Conservation (phyloP, 2,329 filamentous ascomycete species). For the Trichoderma sp. region DNA sequence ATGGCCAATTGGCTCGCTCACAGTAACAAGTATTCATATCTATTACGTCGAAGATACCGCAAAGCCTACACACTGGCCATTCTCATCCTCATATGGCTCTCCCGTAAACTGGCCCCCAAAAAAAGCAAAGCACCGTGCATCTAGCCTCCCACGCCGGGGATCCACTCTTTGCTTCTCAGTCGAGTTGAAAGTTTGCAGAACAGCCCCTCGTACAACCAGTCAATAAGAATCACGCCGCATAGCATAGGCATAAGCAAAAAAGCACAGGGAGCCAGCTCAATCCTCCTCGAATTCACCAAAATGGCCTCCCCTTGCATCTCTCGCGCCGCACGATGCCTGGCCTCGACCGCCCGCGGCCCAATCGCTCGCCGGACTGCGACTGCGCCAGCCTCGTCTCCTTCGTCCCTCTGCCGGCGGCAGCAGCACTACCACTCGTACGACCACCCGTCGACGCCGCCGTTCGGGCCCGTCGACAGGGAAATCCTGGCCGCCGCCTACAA, state of each 20-base stretch:
- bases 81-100: background rate
- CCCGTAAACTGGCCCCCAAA: background rate
- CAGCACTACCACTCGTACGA: conserved; percentile 70
- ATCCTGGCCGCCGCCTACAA: conserved; percentile 80
- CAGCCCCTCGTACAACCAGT: conserved; percentile 1
- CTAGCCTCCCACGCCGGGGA: background rate
- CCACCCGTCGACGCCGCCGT: conserved; percentile 60
- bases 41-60: background rate
- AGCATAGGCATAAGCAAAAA: background rate
- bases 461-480: conserved; percentile 65
- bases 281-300: background rate
- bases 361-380: background rate
- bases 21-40: background rate
- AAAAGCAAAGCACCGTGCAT: background rate
- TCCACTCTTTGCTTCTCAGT: background rate
- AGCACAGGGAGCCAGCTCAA: background rate
- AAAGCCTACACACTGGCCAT: background rate
- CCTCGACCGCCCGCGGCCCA: background rate
- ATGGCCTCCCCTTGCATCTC: conserved; percentile 7
- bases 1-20: background rate
- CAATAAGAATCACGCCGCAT: background rate
- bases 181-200: conserved; percentile 1
- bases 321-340: background rate
- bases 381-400: background rate
- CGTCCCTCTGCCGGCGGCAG: conserved; percentile 14